Base-by-base conservation (phyloP, 768 basidiomycete species). In the Suillus cothurnatus region DNA sequence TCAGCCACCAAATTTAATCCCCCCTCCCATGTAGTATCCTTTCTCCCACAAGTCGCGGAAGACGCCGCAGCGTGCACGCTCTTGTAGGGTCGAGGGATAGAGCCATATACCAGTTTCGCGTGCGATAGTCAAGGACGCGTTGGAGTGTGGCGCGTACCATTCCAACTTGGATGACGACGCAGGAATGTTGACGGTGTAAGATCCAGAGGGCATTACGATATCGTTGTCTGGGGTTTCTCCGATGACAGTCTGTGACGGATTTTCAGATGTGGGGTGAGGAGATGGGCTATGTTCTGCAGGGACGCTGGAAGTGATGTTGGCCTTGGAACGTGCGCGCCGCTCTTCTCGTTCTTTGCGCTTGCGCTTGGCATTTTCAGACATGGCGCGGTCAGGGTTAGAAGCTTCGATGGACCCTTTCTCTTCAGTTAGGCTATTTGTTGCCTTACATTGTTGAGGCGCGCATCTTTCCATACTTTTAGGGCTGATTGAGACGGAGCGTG, bases 1-100 rank as follows among this genome's bases (percentile, higher is more conserved):
- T 99, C 95, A n/a, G 2, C 95, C 96, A 7, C 97, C 97, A 72
- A 99, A 99, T 75, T 91, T 92, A 76, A 96, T 87, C 0, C 95
- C 96, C 0, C 87, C 87, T 56, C 95, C 95, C 86, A 97, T 85
- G 74, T 86, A 97, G 73, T 90, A 89, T 0, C 93, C 93, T 76
- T 90, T 85, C 67, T 89, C 86, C 91, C 92, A 94, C 15, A 97
- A 74, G 68, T 87, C 88, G 52, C 84, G 83, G 74, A 95, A 97
- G 12, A 95, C 90, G 12, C 82, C 88, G 67, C 92, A 95, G 62
- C 88, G 83, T 14, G 95, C 93, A 4, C 85, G 82, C 73, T 97
- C 90, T 49, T 81, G 73, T 2, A 85, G 77, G 3, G 81, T 88
- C 5, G 81, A 76, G 0, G 94, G 94, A 72, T 91, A 95, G 21